Percentiles rank a stretch among this genome's conserved stretches.
Evolutionary conservation across 192 early-diverging fungal species (phyloP).

Genomic region (Coemansia umbellata): DNA sequence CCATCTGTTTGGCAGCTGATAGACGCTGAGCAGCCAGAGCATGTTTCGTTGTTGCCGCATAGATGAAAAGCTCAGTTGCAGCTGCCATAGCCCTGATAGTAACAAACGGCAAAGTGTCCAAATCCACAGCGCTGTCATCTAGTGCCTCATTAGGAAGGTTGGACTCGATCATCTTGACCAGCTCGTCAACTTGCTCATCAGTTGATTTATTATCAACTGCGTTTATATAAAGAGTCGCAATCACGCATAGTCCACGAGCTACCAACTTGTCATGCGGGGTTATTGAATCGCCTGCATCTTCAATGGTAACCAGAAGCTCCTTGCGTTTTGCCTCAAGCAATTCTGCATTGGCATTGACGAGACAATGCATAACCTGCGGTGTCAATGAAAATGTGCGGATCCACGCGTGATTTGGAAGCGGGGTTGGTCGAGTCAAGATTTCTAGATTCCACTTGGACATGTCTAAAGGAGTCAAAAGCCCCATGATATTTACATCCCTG

Average conservation of each 20-base stretch:
- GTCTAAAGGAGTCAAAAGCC: slow-evolving; percentile 20
- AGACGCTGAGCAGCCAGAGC: slow-evolving; percentile 16
- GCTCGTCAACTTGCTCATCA: slow-evolving; percentile 14
- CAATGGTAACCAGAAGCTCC: slow-evolving; percentile 6
- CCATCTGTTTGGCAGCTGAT: slow-evolving; percentile 15
- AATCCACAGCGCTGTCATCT: background rate
- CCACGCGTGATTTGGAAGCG: slow-evolving; percentile 24
- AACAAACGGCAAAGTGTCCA: slow-evolving; percentile 3
- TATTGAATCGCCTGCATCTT: slow-evolving; percentile 5
- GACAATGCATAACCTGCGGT: slow-evolving; percentile 43
- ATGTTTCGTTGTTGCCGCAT: slow-evolving; percentile 18
- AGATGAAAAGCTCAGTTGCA: slow-evolving; percentile 36
- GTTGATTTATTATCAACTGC: slow-evolving; percentile 7
- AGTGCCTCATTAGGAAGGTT: slow-evolving; percentile 5
- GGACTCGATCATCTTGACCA: slow-evolving; percentile 10
- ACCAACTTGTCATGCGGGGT: slow-evolving; percentile 18
- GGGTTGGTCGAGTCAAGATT: slow-evolving; percentile 28
- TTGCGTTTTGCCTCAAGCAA: slow-evolving; percentile 5
- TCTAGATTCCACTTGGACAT: slow-evolving; percentile 39
- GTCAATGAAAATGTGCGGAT: slow-evolving; percentile 25
- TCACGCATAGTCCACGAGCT: slow-evolving; percentile 17
- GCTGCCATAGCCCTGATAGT: slow-evolving; percentile 13
- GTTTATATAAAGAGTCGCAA: slow-evolving; percentile 15
- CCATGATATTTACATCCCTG: slow-evolving; percentile 66
- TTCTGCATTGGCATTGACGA: slow-evolving; percentile 20